Base-by-base conservation (phyloP, 2,329 filamentous ascomycete genomes). In the Aspergillus sp. region DNA sequence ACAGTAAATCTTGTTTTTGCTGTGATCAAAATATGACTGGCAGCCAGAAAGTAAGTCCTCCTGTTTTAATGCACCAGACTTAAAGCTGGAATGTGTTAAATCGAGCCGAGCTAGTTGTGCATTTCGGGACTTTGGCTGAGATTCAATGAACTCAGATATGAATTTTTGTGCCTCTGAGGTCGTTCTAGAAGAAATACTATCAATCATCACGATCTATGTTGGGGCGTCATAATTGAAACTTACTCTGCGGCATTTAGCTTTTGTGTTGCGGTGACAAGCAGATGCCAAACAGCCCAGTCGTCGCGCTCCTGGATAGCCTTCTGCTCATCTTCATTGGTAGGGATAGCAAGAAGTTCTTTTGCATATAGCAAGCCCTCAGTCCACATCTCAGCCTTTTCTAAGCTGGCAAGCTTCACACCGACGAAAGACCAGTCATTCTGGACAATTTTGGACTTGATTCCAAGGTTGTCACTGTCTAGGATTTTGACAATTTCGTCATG, bases 281-380 rank as follows among this genome's bases (percentile, higher is more conserved):
- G 64, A n/a, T 67, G 70, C 79, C 79, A 81, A 17, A 79, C 71
- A 44, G 68, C 71, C 74, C 78, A 80, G 54, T 80, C 77, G 62
- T 79, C 74, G 54, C 71, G 70, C 65, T 75, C 74, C 55, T 73
- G 70, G 3, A 73, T 59, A 23, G 62, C 57, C 9, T 69, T 70
- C 15, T 61, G 62, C 33, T 69, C 69, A 9, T 57, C 58, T 40
- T 72, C 64, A n/a, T 68, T 68, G 11, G 68, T 68, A 4, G 74
- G 69, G 39, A 72, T 68, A 6, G 70, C 65, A 53, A 80, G 68
- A 17, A 79, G 59, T 17, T 62, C 60, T 52, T 70, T 72, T 19
- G 74, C 70, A 52, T 73, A 75, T n/a, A 66, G 62, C 37, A 75
- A 60, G 4, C 69, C 72, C 37, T 76, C 69, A 33, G 73, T 55